Evolutionary conservation across 1,139 yeast species (phyloP).

Genomic region (Dujonia santamariae): DNA sequence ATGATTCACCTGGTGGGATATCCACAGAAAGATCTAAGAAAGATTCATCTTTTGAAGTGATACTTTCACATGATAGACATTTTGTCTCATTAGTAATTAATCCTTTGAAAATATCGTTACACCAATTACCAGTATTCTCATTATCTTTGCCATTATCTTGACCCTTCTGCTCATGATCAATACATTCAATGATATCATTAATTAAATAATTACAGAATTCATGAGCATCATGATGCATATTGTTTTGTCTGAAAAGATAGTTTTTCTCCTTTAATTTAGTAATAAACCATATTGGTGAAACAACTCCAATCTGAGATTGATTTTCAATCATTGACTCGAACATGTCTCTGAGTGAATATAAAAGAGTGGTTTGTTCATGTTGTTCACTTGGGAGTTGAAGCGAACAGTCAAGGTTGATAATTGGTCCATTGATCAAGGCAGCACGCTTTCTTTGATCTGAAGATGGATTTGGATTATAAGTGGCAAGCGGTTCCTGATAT

Average conservation of each 20-base stretch:
- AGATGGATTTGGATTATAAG: conserved; percentile 50
- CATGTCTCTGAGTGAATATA: conserved; percentile 76
- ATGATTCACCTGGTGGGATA: conserved; percentile 65
- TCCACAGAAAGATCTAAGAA: conserved; percentile 87
- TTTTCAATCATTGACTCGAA: conserved; percentile 83
- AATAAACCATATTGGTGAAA: conserved; percentile 74
- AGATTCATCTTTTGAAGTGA: conserved; percentile 78
- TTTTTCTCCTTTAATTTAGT: conserved; percentile 78
- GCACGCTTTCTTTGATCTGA: conserved; percentile 77
- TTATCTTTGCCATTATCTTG: not conserved
- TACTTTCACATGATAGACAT: conserved; percentile 87
- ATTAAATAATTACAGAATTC: conserved; percentile 86
- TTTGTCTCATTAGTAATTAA: conserved; percentile 81
- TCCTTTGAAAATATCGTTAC: conserved; percentile 81
- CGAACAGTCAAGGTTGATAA: conserved; percentile 73
- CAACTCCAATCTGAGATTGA: conserved; percentile 70
- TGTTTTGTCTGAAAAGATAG: conserved; percentile 75
- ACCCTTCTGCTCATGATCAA: conserved; percentile 38
- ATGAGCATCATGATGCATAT: conserved; percentile 98
- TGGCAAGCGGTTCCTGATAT: conserved; percentile 40
- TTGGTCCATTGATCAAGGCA: conserved; percentile 81
- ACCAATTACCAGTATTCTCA: conserved; percentile 38
- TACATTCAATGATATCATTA: conserved; percentile 74
- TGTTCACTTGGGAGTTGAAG: conserved; percentile 38
- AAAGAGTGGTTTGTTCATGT: conserved; percentile 53